Evolutionary conservation across 2,329 filamentous ascomycete genomes (phyloP).

Genomic region (Purpureocillium lavendulum): DNA sequence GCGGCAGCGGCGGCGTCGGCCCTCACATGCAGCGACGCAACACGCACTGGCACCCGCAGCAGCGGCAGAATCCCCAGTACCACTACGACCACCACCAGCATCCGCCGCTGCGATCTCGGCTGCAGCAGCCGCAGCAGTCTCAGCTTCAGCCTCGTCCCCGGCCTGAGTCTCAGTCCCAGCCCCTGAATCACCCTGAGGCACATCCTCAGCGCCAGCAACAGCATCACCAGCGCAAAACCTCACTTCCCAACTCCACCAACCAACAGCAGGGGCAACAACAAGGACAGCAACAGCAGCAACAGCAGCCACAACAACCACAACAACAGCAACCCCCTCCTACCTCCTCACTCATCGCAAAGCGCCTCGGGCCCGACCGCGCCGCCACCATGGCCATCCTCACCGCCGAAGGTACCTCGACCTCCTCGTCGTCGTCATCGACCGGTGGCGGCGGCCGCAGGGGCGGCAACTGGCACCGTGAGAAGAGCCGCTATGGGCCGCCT

Average conservation of each 20-base stretch:
- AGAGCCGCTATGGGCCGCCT: background rate
- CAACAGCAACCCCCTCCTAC: no score
- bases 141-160: conserved; percentile 11
- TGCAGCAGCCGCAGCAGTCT: background rate
- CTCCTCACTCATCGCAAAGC: conserved; percentile 40
- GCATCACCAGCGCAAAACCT: no score
- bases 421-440: conserved; percentile 10
- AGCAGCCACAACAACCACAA: no score
- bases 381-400: conserved; percentile 30
- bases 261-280: conserved; percentile 3
- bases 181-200: no score
- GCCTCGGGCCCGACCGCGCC: conserved; percentile 40
- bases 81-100: conserved; percentile 5
- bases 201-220: no score
- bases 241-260: conserved; percentile 5
- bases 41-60: conserved; percentile 10
- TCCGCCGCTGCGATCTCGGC: background rate
- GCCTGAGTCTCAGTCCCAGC: background rate
- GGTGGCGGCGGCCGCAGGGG: no score
- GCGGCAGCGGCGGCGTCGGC: conserved; percentile 8
- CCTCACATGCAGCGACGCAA: conserved; percentile 6
- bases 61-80: conserved; percentile 9
- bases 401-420: no score
- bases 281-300: no score
- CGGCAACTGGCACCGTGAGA: conserved; percentile 4